A percentile compares a stretch with the other conserved stretches of the same genome.
phyloP scores from a whole-genome alignment of 2,329 filamentous ascomycete species.

The Sporothrix inflata region DNA sequence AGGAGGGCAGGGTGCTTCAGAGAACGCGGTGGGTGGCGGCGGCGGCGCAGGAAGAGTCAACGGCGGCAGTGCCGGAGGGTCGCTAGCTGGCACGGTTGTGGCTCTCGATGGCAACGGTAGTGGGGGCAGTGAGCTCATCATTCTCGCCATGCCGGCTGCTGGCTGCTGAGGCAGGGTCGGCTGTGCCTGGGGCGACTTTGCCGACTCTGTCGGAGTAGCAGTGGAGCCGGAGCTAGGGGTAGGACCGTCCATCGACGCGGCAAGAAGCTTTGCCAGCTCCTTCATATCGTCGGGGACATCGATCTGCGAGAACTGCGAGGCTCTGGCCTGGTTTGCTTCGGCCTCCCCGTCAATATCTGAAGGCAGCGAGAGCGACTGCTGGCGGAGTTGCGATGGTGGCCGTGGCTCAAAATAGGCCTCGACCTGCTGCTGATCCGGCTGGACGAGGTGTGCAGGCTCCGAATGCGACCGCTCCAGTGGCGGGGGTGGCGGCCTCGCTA shows the following conservation, averaged over 20 bases:
- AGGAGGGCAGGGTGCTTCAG: constrained; percentile 48
- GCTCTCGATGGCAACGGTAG: background rate
- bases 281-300: constrained; percentile 26
- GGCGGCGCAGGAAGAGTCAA: constrained; percentile 38
- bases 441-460: constrained; percentile 21
- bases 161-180: constrained; percentile 27
- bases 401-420: background rate
- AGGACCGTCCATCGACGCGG: constrained; percentile 13
- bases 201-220: background rate
- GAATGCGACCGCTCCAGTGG: constrained; percentile 33
- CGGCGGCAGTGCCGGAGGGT: constrained; percentile 45
- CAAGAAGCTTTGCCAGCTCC: constrained; percentile 27
- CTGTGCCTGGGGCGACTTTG: constrained; percentile 23
- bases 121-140: background rate
- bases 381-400: background rate
- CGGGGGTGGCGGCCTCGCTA: constrained; percentile 12
- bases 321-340: background rate
- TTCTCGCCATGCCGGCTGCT: background rate
- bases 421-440: background rate
- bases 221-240: background rate
- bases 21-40: constrained; percentile 40
- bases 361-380: constrained; percentile 10
- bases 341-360: background rate
- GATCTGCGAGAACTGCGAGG: background rate
- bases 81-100: constrained; percentile 49